Evolutionary conservation across 2,329 filamentous ascomycete species (phyloP).

Genomic region (Penicillium freii): DNA sequence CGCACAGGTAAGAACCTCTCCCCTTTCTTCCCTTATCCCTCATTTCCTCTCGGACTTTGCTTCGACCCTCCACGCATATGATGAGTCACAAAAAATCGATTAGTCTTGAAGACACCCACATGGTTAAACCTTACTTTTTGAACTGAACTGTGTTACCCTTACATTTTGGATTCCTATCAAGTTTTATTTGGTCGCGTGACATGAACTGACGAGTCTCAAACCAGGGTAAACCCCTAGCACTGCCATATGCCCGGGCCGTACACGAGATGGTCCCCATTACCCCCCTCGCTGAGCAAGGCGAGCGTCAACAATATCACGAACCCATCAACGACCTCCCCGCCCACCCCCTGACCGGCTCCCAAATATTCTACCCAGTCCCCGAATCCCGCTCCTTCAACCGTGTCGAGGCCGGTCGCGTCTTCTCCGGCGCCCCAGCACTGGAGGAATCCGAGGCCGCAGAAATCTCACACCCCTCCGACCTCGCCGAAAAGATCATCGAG

Average conservation of each 20-base stretch:
- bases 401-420: conserved; percentile 62
- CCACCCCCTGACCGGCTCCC: conserved; percentile 53
- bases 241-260: conserved; percentile 73
- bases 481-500: conserved; percentile 33
- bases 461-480: conserved; percentile 31
- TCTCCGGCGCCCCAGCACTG: conserved; percentile 48
- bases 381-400: conserved; percentile 66
- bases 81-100: conserved; percentile 83
- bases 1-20: conserved; percentile 61
- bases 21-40: background rate
- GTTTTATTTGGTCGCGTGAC: conserved; percentile 21
- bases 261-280: conserved; percentile 76
- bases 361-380: conserved; percentile 63
- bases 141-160: conserved; percentile 23
- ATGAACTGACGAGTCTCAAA: conserved; percentile 13
- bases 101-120: conserved; percentile 95
- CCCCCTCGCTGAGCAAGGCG: conserved; percentile 40
- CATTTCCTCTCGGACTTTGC: conserved; percentile 4
- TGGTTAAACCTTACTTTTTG: conserved; percentile 61
- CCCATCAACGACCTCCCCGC: conserved; percentile 63
- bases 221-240: conserved; percentile 74
- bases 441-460: conserved; percentile 23
- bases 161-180: conserved; percentile 2
- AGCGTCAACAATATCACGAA: conserved; percentile 52
- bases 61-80: conserved; percentile 43